phyloP scores from a whole-genome alignment of 148 eudicot genomes.

The Chenopodium berlandieri region DNA sequence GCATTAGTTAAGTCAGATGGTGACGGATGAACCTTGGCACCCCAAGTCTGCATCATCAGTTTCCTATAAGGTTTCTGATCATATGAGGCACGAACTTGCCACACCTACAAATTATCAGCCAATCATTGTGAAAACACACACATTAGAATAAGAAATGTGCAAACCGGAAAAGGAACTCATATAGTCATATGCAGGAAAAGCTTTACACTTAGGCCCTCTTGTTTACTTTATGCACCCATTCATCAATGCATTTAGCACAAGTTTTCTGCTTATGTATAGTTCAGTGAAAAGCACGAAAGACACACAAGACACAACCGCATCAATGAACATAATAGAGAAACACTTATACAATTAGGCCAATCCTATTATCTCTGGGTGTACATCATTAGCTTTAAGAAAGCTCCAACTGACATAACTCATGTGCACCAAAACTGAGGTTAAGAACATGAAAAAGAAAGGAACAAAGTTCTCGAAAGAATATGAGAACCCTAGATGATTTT shows the following conservation, averaged over 20 bases:
- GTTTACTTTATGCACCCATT: background rate
- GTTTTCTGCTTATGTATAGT: background rate
- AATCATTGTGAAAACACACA: background rate
- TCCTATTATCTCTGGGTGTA: background rate
- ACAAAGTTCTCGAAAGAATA: background rate
- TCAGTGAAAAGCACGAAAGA: background rate
- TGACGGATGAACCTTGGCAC: constrained; percentile 91
- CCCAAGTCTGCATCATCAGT: constrained; percentile 98
- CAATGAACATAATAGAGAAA: background rate
- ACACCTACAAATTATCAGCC: constrained; percentile 44
- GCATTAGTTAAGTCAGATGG: constrained; percentile 79
- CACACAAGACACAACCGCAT: background rate
- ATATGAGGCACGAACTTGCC: constrained; percentile 96
- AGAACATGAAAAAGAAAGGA: background rate
- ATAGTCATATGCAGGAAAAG: background rate
- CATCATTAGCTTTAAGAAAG: background rate
- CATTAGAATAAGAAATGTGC: background rate
- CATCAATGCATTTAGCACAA: background rate
- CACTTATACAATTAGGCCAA: background rate
- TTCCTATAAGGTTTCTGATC: constrained; percentile 95
- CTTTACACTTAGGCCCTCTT: background rate
- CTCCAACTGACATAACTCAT: background rate
- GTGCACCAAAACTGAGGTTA: background rate
- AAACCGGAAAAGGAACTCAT: background rate
- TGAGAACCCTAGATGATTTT: background rate